Conservation (phyloP, 495 filamentous ascomycete species). For the Astrocystis sublimbata region DNA sequence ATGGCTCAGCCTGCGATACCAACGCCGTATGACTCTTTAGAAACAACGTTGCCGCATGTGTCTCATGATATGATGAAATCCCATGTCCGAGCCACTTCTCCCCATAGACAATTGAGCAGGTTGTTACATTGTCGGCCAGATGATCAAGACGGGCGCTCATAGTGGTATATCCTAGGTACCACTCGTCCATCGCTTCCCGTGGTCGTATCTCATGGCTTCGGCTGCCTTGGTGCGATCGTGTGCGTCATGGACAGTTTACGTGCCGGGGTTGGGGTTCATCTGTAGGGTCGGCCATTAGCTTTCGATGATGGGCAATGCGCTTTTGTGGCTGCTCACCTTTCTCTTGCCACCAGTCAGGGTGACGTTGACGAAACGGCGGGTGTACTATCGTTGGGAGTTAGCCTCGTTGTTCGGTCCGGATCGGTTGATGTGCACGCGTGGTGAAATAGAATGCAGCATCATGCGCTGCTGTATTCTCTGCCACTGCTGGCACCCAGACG, state of each 20-base stretch:
- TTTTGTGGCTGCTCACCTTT: slow-evolving; percentile 63
- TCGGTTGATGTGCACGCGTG: no score
- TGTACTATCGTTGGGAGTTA: slow-evolving; percentile 56
- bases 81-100: slow-evolving; percentile 24
- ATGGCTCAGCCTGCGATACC: slow-evolving; percentile 29
- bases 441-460: no score
- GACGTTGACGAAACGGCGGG: slow-evolving; percentile 98
- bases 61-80: slow-evolving; percentile 25
- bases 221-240: slow-evolving; percentile 29
- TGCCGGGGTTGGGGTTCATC: slow-evolving; percentile 56
- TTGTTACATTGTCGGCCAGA: slow-evolving; percentile 21
- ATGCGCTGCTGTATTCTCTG: no score
- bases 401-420: not conserved
- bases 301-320: not conserved
- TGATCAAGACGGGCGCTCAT: slow-evolving; percentile 26
- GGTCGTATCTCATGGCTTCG: slow-evolving; percentile 17
- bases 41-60: slow-evolving; percentile 31
- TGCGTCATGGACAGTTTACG: slow-evolving; percentile 32
- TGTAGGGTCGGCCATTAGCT: slow-evolving; percentile 21
- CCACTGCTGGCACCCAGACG: not conserved
- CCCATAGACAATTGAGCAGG: slow-evolving; percentile 25
- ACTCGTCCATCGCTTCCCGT: slow-evolving; percentile 26
- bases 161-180: slow-evolving; percentile 17
- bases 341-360: slow-evolving; percentile 98
- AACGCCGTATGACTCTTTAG: slow-evolving; percentile 31